Evolutionary conservation across 192 early-diverging fungal species (phyloP).

Genomic region (Allomyces macrogynus): DNA sequence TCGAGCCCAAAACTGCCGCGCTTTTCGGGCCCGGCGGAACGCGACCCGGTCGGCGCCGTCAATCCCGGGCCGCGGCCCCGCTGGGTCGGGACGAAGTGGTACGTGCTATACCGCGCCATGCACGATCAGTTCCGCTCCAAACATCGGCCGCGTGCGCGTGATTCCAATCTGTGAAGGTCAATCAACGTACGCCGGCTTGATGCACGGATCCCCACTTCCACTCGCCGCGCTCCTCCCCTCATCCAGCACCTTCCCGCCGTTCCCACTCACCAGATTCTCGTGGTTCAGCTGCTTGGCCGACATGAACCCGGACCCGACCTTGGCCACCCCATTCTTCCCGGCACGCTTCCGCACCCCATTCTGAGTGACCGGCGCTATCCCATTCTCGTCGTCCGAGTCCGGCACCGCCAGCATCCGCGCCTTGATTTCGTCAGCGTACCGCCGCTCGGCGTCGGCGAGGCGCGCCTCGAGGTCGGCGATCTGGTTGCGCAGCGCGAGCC

Average conservation of each 20-base stretch:
- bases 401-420: no score
- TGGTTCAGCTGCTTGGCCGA: neutral
- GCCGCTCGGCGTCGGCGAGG: no score
- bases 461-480: no score
- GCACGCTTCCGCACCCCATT: no score
- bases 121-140: neutral
- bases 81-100: neutral
- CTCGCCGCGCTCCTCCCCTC: neutral
- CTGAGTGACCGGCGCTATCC: no score
- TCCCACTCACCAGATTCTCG: neutral
- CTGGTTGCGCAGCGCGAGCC: no score
- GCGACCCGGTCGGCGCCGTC: no score
- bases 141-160: no score
- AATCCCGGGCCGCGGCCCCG: no score
- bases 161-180: neutral
- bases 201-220: neutral
- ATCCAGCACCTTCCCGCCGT: neutral
- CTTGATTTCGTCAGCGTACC: no score
- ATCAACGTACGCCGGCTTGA: neutral
- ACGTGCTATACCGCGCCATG: neutral
- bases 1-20: neutral
- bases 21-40: neutral
- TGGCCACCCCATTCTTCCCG: no score
- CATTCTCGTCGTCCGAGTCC: no score
- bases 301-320: neutral